These are phyloP conservation scores for Euryodendron excelsum DNA, from an alignment of 148 eudicot genomes.

Conservation along the genomic window DNA sequence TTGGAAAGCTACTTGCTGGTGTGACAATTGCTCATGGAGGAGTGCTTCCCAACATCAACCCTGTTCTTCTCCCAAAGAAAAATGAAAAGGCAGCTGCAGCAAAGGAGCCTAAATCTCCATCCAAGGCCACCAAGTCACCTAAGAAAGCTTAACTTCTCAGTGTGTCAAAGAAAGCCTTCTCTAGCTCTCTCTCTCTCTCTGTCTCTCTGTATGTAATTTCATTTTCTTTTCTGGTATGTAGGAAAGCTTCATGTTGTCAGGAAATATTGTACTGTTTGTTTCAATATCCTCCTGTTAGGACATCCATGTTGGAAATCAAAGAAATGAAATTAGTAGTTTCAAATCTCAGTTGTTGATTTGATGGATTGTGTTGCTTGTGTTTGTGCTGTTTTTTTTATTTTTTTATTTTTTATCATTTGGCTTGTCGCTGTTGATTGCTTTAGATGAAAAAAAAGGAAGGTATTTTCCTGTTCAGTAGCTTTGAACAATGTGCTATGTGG, in stretches of 20 bases:
- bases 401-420: neutral
- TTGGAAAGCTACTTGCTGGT: constrained; percentile 42
- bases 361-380: no score
- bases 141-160: constrained; percentile 27
- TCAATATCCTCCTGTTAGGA: neutral
- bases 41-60: constrained; percentile 42
- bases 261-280: neutral
- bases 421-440: neutral
- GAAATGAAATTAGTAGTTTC: constrained; percentile 11
- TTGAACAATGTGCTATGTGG: no score
- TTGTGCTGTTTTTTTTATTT: no score
- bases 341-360: neutral
- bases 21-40: constrained; percentile 45
- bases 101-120: constrained; percentile 33
- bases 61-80: constrained; percentile 40
- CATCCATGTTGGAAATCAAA: neutral
- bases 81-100: constrained; percentile 19
- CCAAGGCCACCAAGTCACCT: constrained; percentile 43
- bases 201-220: neutral
- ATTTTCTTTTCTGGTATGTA: neutral
- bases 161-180: neutral
- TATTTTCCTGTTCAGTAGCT: no score
- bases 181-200: neutral
- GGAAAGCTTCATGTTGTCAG: neutral
- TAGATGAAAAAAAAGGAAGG: no score